Evolutionary conservation across 1,284 basidiomycete genomes (phyloP).

Genomic region (Coniferiporia sulphurascens): DNA sequence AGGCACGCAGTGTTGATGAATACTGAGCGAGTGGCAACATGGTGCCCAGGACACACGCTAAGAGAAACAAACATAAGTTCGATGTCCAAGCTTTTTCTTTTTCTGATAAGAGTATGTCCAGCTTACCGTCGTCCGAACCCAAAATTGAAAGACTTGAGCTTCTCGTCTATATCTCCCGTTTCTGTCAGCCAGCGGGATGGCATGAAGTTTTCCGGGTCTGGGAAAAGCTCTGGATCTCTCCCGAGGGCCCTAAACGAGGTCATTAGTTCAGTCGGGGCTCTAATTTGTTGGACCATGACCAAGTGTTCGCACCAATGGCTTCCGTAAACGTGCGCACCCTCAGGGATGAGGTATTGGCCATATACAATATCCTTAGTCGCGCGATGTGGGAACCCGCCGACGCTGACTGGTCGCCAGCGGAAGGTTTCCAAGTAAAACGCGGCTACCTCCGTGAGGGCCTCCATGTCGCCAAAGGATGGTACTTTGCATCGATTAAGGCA

Average conservation of each 20-base stretch:
- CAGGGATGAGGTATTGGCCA: slow-evolving; percentile 54
- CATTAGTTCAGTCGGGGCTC: neutral
- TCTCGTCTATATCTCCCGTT: slow-evolving; percentile 43
- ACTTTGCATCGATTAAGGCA: slow-evolving; percentile 27
- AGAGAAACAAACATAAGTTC: neutral
- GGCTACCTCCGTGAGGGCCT: slow-evolving; percentile 47
- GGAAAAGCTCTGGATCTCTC: slow-evolving; percentile 50
- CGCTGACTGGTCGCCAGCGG: slow-evolving; percentile 59
- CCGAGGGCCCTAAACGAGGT: neutral
- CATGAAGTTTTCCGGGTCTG: slow-evolving; percentile 53
- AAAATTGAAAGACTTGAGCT: slow-evolving; percentile 48
- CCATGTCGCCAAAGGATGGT: slow-evolving; percentile 47
- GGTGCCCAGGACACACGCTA: slow-evolving; percentile 51
- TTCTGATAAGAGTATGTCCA: no score
- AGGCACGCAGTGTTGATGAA: slow-evolving; percentile 54
- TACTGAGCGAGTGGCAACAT: slow-evolving; percentile 50
- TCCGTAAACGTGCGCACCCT: slow-evolving; percentile 52
- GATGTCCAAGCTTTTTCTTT: no score
- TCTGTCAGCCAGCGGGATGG: slow-evolving; percentile 53
- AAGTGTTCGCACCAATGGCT: slow-evolving; percentile 47
- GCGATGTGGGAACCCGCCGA: slow-evolving; percentile 49
- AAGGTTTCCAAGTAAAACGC: slow-evolving; percentile 60
- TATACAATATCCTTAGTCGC: slow-evolving; percentile 57
- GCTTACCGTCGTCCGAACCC: slow-evolving; percentile 56
- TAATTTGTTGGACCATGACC: neutral